A percentile compares a stretch with the other conserved stretches of the same genome.
These are phyloP conservation scores for Trichoderma asperelloides DNA, from an alignment of 495 filamentous ascomycete genomes.

Conservation along the genomic window DNA sequence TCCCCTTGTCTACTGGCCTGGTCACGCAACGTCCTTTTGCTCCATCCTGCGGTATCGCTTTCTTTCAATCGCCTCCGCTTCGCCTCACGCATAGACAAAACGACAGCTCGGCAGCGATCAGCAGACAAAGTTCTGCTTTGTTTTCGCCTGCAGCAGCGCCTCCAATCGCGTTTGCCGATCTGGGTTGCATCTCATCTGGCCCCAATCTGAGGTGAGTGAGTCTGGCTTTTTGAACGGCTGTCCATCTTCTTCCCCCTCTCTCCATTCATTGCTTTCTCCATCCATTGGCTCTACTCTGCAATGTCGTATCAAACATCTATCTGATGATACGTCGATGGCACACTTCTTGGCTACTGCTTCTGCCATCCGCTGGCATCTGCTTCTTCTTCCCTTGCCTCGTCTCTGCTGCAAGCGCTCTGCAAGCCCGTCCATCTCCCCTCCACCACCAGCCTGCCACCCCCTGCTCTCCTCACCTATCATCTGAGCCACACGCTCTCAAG, in stretches of 20 bases:
- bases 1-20: too few relatives aligned
- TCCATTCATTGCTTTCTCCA: neutral
- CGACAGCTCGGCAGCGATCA: conserved; percentile 1
- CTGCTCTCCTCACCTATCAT: neutral
- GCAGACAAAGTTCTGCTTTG: neutral
- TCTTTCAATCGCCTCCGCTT: neutral
- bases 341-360: too few relatives aligned
- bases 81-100: neutral
- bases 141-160: neutral
- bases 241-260: neutral
- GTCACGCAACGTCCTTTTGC: neutral
- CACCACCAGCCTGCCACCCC: neutral
- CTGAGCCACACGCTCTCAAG: neutral
- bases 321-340: neutral
- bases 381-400: neutral
- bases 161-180: neutral
- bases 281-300: neutral
- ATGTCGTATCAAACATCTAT: neutral
- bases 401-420: neutral
- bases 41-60: neutral
- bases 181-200: neutral
- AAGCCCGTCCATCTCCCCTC: neutral
- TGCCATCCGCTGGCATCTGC: neutral
- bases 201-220: neutral
- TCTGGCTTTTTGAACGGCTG: neutral